Evolutionary conservation across 345 rosid species (phyloP).

Genomic region (Lepidium africanum): DNA sequence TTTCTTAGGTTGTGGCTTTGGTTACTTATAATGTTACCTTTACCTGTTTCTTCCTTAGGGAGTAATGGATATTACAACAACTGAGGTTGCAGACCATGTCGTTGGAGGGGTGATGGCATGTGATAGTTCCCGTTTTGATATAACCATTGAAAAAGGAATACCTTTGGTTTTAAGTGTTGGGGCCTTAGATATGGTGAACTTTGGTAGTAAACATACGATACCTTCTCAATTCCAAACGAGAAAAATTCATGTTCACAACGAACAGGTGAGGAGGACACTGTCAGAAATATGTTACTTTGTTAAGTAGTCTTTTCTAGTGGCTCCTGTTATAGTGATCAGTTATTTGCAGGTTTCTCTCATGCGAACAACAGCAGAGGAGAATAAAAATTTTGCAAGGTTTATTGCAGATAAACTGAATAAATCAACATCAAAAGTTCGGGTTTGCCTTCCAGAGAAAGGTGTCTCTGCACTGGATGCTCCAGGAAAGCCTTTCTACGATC

Average conservation of each 20-base stretch:
- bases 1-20: background rate
- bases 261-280: slow-evolving; percentile 44
- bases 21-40: background rate
- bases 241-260: slow-evolving; percentile 72
- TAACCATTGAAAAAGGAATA: slow-evolving; percentile 60
- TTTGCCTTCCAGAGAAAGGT: slow-evolving; percentile 79
- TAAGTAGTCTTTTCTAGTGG: background rate
- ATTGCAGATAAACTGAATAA: slow-evolving; percentile 76
- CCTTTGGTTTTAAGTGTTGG: slow-evolving; percentile 87
- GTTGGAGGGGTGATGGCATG: slow-evolving; percentile 98
- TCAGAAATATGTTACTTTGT: background rate
- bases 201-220: slow-evolving; percentile 71
- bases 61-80: slow-evolving; percentile 79
- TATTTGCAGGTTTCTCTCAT: slow-evolving; percentile 64
- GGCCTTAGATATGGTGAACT: slow-evolving; percentile 93
- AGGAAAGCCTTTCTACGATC: slow-evolving; percentile 74
- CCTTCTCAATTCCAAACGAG: slow-evolving; percentile 59
- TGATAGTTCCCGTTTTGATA: slow-evolving; percentile 76
- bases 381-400: slow-evolving; percentile 59
- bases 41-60: slow-evolving; percentile 38
- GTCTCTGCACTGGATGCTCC: slow-evolving; percentile 80
- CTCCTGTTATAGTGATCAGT: background rate
- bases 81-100: slow-evolving; percentile 88
- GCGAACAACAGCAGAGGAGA: slow-evolving; percentile 78
- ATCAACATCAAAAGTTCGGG: slow-evolving; percentile 49